Conservation (phyloP, 2,329 filamentous ascomycete species). For the Colletotrichum coccodes region DNA sequence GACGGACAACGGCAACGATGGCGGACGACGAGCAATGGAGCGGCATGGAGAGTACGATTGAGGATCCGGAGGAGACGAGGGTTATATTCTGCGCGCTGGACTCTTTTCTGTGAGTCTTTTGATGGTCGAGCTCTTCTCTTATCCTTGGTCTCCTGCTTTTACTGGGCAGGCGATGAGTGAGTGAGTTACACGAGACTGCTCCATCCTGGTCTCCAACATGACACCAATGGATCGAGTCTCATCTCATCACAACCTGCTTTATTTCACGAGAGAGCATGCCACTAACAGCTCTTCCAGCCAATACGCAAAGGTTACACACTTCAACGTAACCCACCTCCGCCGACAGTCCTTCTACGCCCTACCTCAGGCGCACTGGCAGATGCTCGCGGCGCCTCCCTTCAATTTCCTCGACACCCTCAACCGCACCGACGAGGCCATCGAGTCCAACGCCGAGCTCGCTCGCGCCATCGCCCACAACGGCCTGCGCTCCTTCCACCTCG, state of each 20-base stretch:
- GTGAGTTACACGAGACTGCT: neutral
- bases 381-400: constrained; percentile 85
- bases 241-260: neutral
- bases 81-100: constrained; percentile 87
- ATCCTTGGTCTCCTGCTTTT: constrained; percentile 4
- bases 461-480: constrained; percentile 79
- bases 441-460: constrained; percentile 85
- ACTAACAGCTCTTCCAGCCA: constrained; percentile 63
- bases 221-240: constrained; percentile 21
- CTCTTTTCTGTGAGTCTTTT: constrained; percentile 81
- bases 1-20: constrained; percentile 30
- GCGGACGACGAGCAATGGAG: constrained; percentile 61
- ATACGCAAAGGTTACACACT: constrained; percentile 86
- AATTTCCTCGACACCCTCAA: constrained; percentile 82
- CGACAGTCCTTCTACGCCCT: constrained; percentile 94
- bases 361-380: constrained; percentile 83
- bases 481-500: constrained; percentile 72
- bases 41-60: constrained; percentile 71
- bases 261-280: neutral
- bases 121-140: no score
- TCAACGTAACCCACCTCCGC: constrained; percentile 89
- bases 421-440: constrained; percentile 86
- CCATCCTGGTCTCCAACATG: neutral
- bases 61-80: constrained; percentile 82
- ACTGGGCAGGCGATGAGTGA: neutral